phyloP scores from a whole-genome alignment of 805 yeast species.

The Alloascoidea hylecoeti region DNA sequence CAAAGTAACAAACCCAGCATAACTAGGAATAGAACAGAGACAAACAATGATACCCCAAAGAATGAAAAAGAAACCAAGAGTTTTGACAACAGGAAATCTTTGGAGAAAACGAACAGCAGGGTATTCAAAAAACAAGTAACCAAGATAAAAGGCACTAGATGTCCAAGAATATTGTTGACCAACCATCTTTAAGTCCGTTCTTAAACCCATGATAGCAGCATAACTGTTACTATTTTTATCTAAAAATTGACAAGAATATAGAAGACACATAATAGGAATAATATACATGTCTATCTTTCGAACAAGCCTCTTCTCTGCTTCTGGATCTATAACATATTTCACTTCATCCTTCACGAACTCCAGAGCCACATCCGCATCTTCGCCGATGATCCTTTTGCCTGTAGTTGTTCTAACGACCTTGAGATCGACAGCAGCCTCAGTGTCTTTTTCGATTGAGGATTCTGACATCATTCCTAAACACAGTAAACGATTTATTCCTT shows the following conservation, averaged over 20 bases:
- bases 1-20: conserved; percentile 29
- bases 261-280: conserved; percentile 33
- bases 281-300: conserved; percentile 35
- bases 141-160: conserved; percentile 49
- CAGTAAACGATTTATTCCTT: too few relatives aligned
- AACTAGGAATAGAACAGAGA: conserved; percentile 34
- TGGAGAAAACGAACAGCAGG: conserved; percentile 35
- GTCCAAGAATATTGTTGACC: conserved; percentile 26
- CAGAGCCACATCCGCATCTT: too few relatives aligned
- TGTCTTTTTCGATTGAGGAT: too few relatives aligned
- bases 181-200: conserved; percentile 28
- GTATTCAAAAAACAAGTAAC: conserved; percentile 44
- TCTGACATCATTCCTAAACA: too few relatives aligned
- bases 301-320: neutral
- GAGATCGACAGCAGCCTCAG: too few relatives aligned
- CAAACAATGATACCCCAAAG: conserved; percentile 49
- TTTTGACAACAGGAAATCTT: conserved; percentile 39
- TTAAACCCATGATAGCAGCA: conserved; percentile 38
- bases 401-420: too few relatives aligned
- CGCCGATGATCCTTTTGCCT: too few relatives aligned
- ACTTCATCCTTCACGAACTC: too few relatives aligned
- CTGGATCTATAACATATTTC: too few relatives aligned
- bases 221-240: conserved; percentile 40
- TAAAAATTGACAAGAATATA: conserved; percentile 41
- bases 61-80: conserved; percentile 31